These are phyloP conservation scores for Tuber indicum DNA, from an alignment of 495 filamentous ascomycete species.

Conservation along the genomic window DNA sequence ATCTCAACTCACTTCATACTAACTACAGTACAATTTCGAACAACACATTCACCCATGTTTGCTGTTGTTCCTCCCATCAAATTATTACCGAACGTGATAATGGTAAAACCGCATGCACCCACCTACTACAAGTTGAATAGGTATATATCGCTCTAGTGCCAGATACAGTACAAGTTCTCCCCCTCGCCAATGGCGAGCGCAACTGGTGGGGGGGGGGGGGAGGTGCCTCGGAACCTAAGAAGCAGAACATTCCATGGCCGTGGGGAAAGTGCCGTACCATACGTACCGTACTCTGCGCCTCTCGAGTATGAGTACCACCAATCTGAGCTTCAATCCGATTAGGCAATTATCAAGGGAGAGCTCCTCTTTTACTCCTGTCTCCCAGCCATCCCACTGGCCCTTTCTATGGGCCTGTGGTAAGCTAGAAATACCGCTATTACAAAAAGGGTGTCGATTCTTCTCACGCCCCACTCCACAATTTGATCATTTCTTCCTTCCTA, in stretches of 20 bases:
- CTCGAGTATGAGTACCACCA: background rate
- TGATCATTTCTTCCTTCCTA: background rate
- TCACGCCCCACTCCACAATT: background rate
- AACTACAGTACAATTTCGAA: background rate
- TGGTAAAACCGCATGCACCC: background rate
- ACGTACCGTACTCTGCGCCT: too few species aligned
- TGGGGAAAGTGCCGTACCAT: background rate
- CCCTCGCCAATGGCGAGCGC: background rate
- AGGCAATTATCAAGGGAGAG: background rate
- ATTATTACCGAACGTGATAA: background rate
- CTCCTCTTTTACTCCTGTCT: too few species aligned
- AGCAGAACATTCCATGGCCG: background rate
- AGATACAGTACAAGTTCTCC: background rate
- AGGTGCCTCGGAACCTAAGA: background rate
- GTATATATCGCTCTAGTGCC: background rate
- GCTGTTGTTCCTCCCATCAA: background rate
- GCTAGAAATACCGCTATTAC: too few species aligned
- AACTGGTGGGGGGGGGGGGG: background rate
- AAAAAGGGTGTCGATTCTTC: background rate
- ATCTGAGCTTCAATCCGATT: background rate
- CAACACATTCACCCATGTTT: background rate
- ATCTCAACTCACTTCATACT: background rate
- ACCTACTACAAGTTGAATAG: background rate
- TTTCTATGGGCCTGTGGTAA: too few species aligned
- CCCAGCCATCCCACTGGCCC: too few species aligned